Percentiles rank a stretch among this genome's conserved stretches.
phyloP scores from a whole-genome alignment of 495 filamentous ascomycete genomes.

The Lindgomyces ingoldianus region DNA sequence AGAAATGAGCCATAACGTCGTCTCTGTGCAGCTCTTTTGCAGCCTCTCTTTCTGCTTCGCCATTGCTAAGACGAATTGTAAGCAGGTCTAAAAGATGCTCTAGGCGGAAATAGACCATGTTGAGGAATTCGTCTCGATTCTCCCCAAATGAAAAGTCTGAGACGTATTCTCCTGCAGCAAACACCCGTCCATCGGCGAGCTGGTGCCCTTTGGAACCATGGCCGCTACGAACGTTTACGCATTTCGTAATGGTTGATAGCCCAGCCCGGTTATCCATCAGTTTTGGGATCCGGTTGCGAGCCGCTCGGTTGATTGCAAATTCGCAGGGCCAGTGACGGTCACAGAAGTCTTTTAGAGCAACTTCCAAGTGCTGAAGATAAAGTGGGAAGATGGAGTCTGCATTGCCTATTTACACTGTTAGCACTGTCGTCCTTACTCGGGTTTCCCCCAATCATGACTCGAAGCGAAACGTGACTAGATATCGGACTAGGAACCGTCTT shows the following conservation, averaged over 20 bases:
- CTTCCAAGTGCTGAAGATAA: not conserved
- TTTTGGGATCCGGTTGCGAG: not conserved
- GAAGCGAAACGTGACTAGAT: too few relatives aligned
- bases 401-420: not conserved
- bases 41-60: not conserved
- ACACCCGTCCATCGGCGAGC: not conserved
- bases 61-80: not conserved
- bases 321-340: not conserved
- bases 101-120: slow-evolving; percentile 1
- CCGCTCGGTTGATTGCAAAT: not conserved
- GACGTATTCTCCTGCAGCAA: not conserved
- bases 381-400: not conserved
- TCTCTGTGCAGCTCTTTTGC: slow-evolving; percentile 4
- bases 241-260: not conserved
- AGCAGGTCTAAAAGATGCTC: not conserved
- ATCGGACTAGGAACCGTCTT: too few relatives aligned
- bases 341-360: not conserved
- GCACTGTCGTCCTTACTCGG: too few relatives aligned
- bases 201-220: not conserved
- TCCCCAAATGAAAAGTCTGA: not conserved
- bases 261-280: not conserved
- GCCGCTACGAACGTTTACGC: not conserved
- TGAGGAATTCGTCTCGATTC: slow-evolving; percentile 1
- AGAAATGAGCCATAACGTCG: slow-evolving; percentile 4
- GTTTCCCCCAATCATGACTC: too few relatives aligned